A percentile compares a stretch with the other conserved stretches of the same genome.
phyloP scores from a whole-genome alignment of 225 moss, liverwort and hornwort genomes.

The Pleurozium schreberi region DNA sequence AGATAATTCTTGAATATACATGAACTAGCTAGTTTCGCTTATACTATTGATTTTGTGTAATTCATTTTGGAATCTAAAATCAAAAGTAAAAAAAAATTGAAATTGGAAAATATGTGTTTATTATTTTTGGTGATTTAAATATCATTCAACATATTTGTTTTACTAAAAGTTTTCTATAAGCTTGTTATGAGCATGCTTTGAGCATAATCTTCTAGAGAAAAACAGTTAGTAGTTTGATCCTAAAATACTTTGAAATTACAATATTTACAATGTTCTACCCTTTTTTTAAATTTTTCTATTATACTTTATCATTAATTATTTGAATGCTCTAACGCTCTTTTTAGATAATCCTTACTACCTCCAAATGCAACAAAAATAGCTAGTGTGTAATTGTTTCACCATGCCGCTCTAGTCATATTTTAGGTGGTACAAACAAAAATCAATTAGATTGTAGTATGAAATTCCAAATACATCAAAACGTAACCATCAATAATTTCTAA shows the following conservation, averaged over 20 bases:
- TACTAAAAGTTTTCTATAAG: neutral
- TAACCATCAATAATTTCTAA: too few relatives aligned
- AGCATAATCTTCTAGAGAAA: accelerated
- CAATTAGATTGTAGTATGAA: neutral
- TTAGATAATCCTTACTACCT: neutral
- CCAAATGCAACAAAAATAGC: neutral
- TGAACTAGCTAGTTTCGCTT: too few relatives aligned
- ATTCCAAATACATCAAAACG: neutral
- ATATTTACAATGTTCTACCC: neutral
- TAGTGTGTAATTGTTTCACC: neutral
- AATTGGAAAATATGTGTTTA: neutral
- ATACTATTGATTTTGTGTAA: neutral
- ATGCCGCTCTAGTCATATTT: neutral
- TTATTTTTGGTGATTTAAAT: neutral
- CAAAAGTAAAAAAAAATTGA: too few relatives aligned
- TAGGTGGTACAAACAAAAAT: neutral
- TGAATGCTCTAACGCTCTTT: neutral
- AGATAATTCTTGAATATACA: too few relatives aligned
- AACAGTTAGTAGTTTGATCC: neutral
- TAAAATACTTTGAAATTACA: neutral
- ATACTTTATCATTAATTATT: too few relatives aligned
- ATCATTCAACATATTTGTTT: neutral
- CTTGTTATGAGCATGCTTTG: too few relatives aligned
- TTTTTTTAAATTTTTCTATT: too few relatives aligned
- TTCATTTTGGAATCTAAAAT: neutral